Base-by-base conservation (phyloP, 352 stramenopile genomes). In the Thraustochytrium sp. region DNA sequence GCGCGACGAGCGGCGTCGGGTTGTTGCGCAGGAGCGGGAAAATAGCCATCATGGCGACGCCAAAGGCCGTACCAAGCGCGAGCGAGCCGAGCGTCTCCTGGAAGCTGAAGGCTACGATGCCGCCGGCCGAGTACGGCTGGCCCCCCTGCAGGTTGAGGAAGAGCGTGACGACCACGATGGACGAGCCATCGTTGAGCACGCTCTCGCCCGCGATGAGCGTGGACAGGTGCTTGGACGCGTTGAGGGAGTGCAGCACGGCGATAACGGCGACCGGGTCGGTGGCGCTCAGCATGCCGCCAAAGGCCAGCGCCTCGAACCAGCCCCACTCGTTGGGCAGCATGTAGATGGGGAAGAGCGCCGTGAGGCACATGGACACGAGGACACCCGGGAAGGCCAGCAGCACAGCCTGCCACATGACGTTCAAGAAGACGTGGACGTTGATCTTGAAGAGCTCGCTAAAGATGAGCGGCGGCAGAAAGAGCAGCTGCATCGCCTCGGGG, bases 381-480 rank as follows among this genome's bases (percentile, higher is more conserved):
- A 89, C 65, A 18, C 86, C 87, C 1, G 87, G 87, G 3, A 86
- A 75, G 37, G 87, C 86, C 16, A 89, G 84, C 18, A 76, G 23
- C 42, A 88, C 61, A n/a, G 87, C 85, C 54, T 87, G 84, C 0
- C 16, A 13, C 5, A 86, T 86, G 21, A 75, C 42, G 34, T 72
- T 48, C n/a, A 63, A 62, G 64, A 86, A 86, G n/a, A 86, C 56
- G 63, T 86, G 83, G 9, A 44, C 78, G 53, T 86, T 85, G 23
- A 84, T 85, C 21, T 56, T 65, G 40, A 83, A 64, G 18, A 86
- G 80, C n/a, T 90, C 84, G 40, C 87, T 88, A 77, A 93, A 93
- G 49, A 93, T 90, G 18, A 93, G 84, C 31, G 89, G 84, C 16
- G 90, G 90, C 5, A 93, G 72, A 72, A 93, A 93, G 0, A 90